A percentile compares a stretch with the other conserved stretches of the same genome.
Evolutionary conservation across 768 basidiomycete species (phyloP).

Genomic region (Suillus discolor): DNA sequence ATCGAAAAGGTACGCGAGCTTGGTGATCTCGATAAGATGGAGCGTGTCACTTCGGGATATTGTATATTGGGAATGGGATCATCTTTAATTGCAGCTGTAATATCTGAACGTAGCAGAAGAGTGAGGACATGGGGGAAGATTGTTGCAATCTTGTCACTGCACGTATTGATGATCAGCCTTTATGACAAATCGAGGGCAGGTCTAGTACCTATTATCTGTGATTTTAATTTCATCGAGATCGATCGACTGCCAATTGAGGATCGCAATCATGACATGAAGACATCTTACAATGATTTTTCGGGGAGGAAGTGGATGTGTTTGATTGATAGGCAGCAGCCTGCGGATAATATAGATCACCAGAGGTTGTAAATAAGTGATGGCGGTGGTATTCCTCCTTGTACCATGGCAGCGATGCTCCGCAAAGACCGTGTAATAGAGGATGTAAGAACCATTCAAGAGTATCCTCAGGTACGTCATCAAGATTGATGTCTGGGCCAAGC

Average conservation of each 20-base stretch:
- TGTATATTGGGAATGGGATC: not conserved
- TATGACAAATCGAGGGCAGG: not conserved
- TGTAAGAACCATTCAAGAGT: not conserved
- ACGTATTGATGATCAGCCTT: not conserved
- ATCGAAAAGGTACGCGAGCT: not conserved
- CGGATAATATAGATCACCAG: not conserved
- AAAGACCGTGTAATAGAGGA: not conserved
- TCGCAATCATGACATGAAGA: not conserved
- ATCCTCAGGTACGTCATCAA: not conserved
- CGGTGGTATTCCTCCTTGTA: not conserved
- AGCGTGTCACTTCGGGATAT: no score
- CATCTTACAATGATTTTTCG: not conserved
- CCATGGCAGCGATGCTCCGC: not conserved
- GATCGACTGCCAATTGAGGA: not conserved
- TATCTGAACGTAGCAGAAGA: not conserved
- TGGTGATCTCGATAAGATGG: not conserved
- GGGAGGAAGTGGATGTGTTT: not conserved
- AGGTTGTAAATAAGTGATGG: not conserved
- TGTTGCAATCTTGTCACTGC: not conserved
- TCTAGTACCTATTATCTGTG: not conserved
- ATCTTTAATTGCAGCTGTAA: not conserved
- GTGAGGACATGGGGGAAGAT: not conserved
- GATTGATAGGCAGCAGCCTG: not conserved
- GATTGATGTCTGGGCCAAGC: not conserved
- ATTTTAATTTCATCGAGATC: not conserved